These are phyloP conservation scores for Aspergillus leporis DNA, from an alignment of 495 filamentous ascomycete genomes.

Conservation along the genomic window DNA sequence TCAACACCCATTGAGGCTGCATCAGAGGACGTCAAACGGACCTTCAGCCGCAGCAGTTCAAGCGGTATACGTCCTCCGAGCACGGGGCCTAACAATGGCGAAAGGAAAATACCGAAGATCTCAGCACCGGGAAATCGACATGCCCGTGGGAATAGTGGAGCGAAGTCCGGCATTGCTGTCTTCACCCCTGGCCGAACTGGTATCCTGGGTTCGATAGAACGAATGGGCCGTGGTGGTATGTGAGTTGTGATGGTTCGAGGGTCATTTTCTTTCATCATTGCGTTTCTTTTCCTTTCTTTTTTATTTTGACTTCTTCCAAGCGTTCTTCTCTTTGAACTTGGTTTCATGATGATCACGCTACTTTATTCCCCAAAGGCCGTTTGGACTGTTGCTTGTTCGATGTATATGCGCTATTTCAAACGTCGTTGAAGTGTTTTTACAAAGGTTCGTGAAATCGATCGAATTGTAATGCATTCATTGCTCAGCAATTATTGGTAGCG, in stretches of 20 bases:
- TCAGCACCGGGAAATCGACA: constrained; percentile 33
- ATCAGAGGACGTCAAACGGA: constrained; percentile 27
- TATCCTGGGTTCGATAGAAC: constrained; percentile 72
- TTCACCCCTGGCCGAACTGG: constrained; percentile 53
- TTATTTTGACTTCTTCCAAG: constrained; percentile 1
- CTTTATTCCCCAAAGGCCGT: constrained; percentile 1
- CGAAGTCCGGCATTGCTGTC: constrained; percentile 45
- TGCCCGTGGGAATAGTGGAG: constrained; percentile 40
- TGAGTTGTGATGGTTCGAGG: not conserved
- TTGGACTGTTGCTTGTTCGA: not conserved
- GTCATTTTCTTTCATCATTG: not conserved
- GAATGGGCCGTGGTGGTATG: constrained; percentile 56
- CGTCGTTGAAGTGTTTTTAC: not conserved
- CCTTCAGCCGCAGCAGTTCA: constrained; percentile 28
- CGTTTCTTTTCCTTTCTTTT: not conserved
- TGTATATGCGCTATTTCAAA: not conserved
- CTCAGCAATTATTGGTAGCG: not conserved
- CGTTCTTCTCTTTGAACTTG: not conserved
- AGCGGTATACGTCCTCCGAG: constrained; percentile 40
- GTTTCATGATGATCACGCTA: not conserved
- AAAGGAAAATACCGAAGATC: constrained; percentile 38
- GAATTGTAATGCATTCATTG: not conserved
- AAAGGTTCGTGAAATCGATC: not conserved
- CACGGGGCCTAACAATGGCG: constrained; percentile 21
- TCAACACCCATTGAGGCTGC: constrained; percentile 16